Evolutionary conservation across 225 moss, liverwort and hornwort species (phyloP).

Genomic region (Antitrichia curtipendula): DNA sequence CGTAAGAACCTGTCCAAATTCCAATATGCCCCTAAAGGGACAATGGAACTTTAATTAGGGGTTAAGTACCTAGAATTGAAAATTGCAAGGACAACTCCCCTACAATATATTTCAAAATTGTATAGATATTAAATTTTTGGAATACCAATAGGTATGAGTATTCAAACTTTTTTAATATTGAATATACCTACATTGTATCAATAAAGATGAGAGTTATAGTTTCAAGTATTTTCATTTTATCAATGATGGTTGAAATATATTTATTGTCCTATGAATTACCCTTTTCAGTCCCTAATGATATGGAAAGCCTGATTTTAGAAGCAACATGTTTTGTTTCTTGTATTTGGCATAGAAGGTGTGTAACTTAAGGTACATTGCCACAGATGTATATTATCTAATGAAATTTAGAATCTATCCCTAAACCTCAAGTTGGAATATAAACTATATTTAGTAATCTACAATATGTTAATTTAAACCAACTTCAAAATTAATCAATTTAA

Average conservation of each 20-base stretch:
- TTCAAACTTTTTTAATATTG: background rate
- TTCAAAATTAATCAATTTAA: background rate
- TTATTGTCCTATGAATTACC: background rate
- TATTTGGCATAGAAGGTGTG: background rate
- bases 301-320: fast-evolving
- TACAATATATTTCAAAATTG: too few relatives aligned
- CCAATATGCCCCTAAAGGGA: too few relatives aligned
- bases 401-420: background rate
- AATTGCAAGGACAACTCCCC: background rate
- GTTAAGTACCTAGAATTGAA: background rate
- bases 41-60: too few relatives aligned
- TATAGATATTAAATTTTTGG: background rate
- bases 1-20: too few relatives aligned
- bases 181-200: background rate
- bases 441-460: background rate
- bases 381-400: background rate
- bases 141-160: fast-evolving
- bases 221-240: background rate
- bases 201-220: too few relatives aligned
- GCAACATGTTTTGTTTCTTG: background rate
- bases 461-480: background rate
- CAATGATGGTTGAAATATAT: background rate
- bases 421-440: background rate
- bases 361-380: background rate
- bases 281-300: background rate